phyloP scores from a whole-genome alignment of 2,329 filamentous ascomycete species.

The Fusarium sororula region DNA sequence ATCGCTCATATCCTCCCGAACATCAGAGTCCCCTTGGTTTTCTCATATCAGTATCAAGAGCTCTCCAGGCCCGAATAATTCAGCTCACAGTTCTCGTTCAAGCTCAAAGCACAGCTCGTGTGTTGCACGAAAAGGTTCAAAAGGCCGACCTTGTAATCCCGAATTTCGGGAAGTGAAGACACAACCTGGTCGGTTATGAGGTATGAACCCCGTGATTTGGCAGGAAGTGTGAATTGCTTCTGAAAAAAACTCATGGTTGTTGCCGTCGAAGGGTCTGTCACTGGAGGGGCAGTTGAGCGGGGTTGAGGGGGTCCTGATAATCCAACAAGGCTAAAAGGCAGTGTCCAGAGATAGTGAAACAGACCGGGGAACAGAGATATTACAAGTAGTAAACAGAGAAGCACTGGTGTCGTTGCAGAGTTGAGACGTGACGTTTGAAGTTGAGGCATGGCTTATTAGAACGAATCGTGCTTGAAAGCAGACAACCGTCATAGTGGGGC shows the following conservation, averaged over 20 bases:
- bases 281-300: constrained; percentile 44
- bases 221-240: constrained; percentile 82
- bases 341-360: constrained; percentile 62
- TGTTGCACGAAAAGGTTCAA: constrained; percentile 95
- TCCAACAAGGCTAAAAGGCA: constrained; percentile 56
- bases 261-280: constrained; percentile 32
- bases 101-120: constrained; percentile 86
- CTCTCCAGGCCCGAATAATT: not conserved
- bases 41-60: constrained; percentile 49
- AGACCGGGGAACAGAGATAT: constrained; percentile 61
- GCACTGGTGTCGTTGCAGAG: constrained; percentile 52
- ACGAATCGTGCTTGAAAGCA: constrained; percentile 21
- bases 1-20: constrained; percentile 93
- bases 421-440: constrained; percentile 52
- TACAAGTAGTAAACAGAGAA: constrained; percentile 59
- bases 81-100: constrained; percentile 87
- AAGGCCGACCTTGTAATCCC: constrained; percentile 83
- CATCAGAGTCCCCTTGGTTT: constrained; percentile 71
- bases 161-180: constrained; percentile 79
- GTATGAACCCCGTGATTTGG: constrained; percentile 83
- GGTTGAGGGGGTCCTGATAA: constrained; percentile 44
- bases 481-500: constrained; percentile 40
- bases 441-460: constrained; percentile 52
- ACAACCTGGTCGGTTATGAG: constrained; percentile 84
- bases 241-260: constrained; percentile 79